Base-by-base conservation (phyloP, 768 basidiomycete species). In the Collybia mongolica region DNA sequence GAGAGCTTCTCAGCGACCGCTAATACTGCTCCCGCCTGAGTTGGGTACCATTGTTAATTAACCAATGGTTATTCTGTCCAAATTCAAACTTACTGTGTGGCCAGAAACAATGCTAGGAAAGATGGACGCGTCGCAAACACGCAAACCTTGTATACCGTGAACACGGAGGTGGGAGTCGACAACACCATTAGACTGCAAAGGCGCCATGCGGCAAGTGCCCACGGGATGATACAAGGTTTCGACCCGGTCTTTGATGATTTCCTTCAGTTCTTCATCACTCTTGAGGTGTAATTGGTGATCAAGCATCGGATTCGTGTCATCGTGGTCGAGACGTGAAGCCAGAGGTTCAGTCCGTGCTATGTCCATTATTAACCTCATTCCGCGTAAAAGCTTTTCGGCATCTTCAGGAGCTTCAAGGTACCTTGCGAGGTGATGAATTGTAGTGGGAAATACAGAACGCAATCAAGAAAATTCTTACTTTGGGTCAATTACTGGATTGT, bases 221-320 rank as follows among this genome's bases (percentile, higher is more conserved):
- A 71, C 62, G 0, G 76, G 77, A 53, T 79, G 78, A 56, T 77
- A 80, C 20, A 77, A 59, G n/a, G 77, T 79, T 54, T 74, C 71
- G 1, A 73, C 59, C 19, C 74, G 70, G 14, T 71, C 65, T 32
- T 65, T 61, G n/a, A 80, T 65, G 17, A 76, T 24, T 14, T 72
- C 66, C 36, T 65, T 69, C 3, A 80, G 46, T 46, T 77, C 74
- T n/a, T 63, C 68, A 46, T 79, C 71, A 22, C 65, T 64, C 48
- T 73, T 71, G 20, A 64, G 53, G 46, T 72, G 62, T 22, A 68
- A 52, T 24, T 57, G 52, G 44, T 75, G 74, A 52, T 80, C 77
- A 12, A 80, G 70, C 18, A 70, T 65, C 1, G 64, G 57, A 20
- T 63, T 56, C 11, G 49, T 63, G 53, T 63, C 62, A 6, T 54